phyloP scores from a whole-genome alignment of 345 rosid species.

The Limnanthes douglasii region DNA sequence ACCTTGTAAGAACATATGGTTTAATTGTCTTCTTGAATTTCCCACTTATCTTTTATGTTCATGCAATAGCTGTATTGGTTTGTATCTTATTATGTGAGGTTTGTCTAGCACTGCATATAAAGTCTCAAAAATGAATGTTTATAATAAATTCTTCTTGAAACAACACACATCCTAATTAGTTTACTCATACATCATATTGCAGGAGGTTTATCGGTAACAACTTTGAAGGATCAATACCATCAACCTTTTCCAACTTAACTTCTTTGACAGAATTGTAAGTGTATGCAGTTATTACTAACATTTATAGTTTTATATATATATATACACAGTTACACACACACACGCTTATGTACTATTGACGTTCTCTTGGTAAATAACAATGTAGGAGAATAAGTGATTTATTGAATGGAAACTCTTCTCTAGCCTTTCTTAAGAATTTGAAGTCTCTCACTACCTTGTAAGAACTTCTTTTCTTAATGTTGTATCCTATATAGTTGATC shows the following conservation, averaged over 20 bases:
- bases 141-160: too few species aligned
- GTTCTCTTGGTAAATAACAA: background rate
- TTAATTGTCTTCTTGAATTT: background rate
- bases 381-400: conserved; percentile 57
- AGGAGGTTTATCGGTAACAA: conserved; percentile 48
- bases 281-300: too few species aligned
- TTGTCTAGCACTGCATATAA: too few species aligned
- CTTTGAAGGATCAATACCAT: conserved; percentile 45
- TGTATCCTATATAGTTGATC: background rate
- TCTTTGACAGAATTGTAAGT: conserved; percentile 45
- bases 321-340: too few species aligned
- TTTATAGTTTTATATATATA: too few species aligned
- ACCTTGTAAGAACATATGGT: conserved; percentile 21
- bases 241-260: conserved; percentile 36
- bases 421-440: conserved; percentile 35
- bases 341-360: too few species aligned
- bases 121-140: too few species aligned
- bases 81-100: too few species aligned
- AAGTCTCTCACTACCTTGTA: conserved; percentile 31
- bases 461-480: conserved; percentile 7
- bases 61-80: too few species aligned
- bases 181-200: conserved; percentile 8
- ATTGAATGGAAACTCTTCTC: conserved; percentile 33
- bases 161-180: too few species aligned
- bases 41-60: too few species aligned